These are phyloP conservation scores for Steccherinum ochraceum DNA, from an alignment of 768 basidiomycete genomes.

Conservation along the genomic window DNA sequence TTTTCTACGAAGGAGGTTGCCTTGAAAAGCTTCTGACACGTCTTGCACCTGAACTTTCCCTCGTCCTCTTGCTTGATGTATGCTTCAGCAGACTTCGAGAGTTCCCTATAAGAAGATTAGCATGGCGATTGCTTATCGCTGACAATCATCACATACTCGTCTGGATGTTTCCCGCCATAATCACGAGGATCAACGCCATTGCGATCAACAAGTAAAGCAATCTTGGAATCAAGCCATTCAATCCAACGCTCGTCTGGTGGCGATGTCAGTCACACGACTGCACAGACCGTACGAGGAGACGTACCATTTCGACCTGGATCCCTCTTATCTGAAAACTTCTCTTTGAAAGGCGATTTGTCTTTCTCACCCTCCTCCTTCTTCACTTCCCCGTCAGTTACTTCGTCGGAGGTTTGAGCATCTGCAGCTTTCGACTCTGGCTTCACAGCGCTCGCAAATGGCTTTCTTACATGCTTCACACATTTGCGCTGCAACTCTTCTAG, in stretches of 20 bases:
- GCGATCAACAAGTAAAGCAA: constrained; percentile 73
- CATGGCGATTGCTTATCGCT: constrained; percentile 3
- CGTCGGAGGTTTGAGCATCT: constrained; percentile 36
- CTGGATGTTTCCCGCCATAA: constrained; percentile 84
- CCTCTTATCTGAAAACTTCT: constrained; percentile 31
- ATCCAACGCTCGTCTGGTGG: constrained; percentile 78
- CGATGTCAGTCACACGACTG: too few relatives aligned
- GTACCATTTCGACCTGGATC: constrained; percentile 66
- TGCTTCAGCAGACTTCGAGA: constrained; percentile 71
- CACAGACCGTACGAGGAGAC: constrained; percentile 19
- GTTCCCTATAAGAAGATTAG: constrained; percentile 49
- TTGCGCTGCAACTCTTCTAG: constrained; percentile 93
- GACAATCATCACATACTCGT: constrained; percentile 69
- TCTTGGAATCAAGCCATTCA: constrained; percentile 82
- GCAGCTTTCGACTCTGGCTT: constrained; percentile 56
- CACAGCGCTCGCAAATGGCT: constrained; percentile 55
- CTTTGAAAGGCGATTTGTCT: constrained; percentile 31
- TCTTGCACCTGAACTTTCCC: constrained; percentile 94
- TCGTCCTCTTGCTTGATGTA: constrained; percentile 94
- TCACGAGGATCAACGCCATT: constrained; percentile 79
- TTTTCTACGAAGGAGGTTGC: constrained; percentile 96
- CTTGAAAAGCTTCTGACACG: constrained; percentile 96
- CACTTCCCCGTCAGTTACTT: constrained; percentile 35
- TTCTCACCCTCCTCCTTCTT: constrained; percentile 36
- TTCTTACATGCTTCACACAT: constrained; percentile 88